Evolutionary conservation across 768 basidiomycete species (phyloP), one percentile per base, ranked within the genome.

Genomic region (Phaeotremella fagi): DNA sequence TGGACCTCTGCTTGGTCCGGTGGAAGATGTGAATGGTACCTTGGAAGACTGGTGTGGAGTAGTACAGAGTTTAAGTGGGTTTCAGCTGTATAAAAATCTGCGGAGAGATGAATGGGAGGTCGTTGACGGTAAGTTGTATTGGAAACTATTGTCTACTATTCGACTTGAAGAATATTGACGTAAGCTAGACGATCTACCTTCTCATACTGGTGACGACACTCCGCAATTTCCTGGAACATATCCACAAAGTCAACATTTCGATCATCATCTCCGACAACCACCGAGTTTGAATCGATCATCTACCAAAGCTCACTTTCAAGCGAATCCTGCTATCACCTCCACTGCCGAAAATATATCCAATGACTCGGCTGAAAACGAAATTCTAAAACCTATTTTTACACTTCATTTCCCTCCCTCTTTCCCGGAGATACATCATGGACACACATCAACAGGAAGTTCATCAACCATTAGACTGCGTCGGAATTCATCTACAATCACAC

Each of bases 91-190:
- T 16, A 22, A 27, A n/a, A 7, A 38, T 4, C 23, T 47, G 1
- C 47, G 55, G 33, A 35, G 35, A 14, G 67, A 69, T 23, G 59
- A 55, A 35, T 69, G 67, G 64, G 61, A 69, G 44, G 50, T 66
- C 5, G 42, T 69, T 29, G 48, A 63, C n/a, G 57, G 67, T 69
- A 38, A 60, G 66, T 48, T 4, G 11, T 12, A 27, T 16, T 18
- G 22, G 6, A 22, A 3, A 6, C 25, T 22, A 14, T 14, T 12
- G 5, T 3, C 42, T 43, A 28, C 11, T 43, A 25, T 24, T 31
- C n/a, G n/a, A n/a, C n/a, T n/a, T n/a, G n/a, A 14, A 38, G n/a
- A 2, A 9, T 9, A 18, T 41, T 11, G 38, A 22, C 38, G 15
- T n/a, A n/a, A n/a, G n/a, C n/a, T 18, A 61, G 59, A 64, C 45